phyloP scores from a whole-genome alignment of 805 yeast species.

The Soucietia sequanensis region DNA sequence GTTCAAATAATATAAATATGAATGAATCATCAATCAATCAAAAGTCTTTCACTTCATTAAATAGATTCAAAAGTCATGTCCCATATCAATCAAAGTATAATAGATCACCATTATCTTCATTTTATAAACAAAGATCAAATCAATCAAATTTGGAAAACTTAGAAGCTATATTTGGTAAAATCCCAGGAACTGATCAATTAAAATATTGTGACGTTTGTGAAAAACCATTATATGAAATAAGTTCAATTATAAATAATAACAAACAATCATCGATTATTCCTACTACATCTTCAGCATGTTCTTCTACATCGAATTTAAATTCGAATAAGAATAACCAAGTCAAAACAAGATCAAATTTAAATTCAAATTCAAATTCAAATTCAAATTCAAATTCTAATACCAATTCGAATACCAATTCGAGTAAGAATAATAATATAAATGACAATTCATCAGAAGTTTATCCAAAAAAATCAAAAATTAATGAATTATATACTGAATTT shows the following conservation, averaged over 20 bases:
- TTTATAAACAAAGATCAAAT: neutral
- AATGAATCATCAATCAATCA: slow-evolving; percentile 8
- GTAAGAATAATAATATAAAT: neutral
- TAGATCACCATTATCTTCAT: neutral
- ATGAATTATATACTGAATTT: slow-evolving; percentile 44
- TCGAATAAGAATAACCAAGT: neutral
- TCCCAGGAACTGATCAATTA: slow-evolving; percentile 38
- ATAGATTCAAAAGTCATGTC: too few relatives aligned
- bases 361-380: slow-evolving; percentile 6
- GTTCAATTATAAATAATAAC: slow-evolving; percentile 37
- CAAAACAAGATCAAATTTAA: neutral
- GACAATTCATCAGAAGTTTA: neutral
- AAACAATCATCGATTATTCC: too few relatives aligned
- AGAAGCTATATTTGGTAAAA: slow-evolving; percentile 37
- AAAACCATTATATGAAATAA: slow-evolving; percentile 62
- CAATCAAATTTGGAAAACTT: slow-evolving; percentile 18
- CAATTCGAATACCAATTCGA: neutral
- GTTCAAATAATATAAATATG: neutral
- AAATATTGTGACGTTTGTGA: slow-evolving; percentile 69
- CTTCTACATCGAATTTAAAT: too few relatives aligned
- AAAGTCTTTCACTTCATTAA: neutral
- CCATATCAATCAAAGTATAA: too few relatives aligned
- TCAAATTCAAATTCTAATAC: neutral
- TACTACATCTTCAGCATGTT: too few relatives aligned
- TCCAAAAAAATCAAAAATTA: neutral